Conservation (phyloP, 2,329 filamentous ascomycete genomes). For the Talaromyces marneffei region DNA sequence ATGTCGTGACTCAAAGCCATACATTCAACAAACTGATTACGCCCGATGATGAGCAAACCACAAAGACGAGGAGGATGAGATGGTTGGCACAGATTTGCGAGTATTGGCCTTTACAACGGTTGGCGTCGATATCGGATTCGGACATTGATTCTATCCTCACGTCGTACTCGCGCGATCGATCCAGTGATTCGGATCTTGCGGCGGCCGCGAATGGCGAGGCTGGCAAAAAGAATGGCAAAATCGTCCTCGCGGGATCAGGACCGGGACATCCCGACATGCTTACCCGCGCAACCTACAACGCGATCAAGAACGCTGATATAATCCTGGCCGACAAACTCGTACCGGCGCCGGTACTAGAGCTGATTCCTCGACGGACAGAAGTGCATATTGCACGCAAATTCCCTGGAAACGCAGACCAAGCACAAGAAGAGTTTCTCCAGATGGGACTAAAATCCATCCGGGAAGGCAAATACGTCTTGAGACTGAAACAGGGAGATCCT, state of each 20-base stretch:
- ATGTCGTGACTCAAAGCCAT: constrained; percentile 57
- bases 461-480: constrained; percentile 71
- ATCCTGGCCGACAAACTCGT: constrained; percentile 52
- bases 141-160: constrained; percentile 73
- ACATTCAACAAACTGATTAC: constrained; percentile 77
- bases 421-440: constrained; percentile 81
- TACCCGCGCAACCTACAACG: constrained; percentile 56
- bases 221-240: constrained; percentile 51
- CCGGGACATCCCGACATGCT: constrained; percentile 90
- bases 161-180: constrained; percentile 52
- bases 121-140: constrained; percentile 71
- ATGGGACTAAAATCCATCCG: constrained; percentile 65
- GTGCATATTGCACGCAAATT: constrained; percentile 95
- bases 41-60: constrained; percentile 65
- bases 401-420: constrained; percentile 89
- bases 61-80: constrained; percentile 74
- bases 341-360: constrained; percentile 74
- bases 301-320: constrained; percentile 45
- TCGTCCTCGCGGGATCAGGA: constrained; percentile 86
- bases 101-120: constrained; percentile 86
- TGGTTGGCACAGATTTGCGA: constrained; percentile 97
- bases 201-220: constrained; percentile 5
- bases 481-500: constrained; percentile 93
- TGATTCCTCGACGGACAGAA: constrained; percentile 82
- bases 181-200: constrained; percentile 16